Evolutionary conservation across 495 filamentous ascomycete species (phyloP).

Genomic region (Lichenothelia convexa): DNA sequence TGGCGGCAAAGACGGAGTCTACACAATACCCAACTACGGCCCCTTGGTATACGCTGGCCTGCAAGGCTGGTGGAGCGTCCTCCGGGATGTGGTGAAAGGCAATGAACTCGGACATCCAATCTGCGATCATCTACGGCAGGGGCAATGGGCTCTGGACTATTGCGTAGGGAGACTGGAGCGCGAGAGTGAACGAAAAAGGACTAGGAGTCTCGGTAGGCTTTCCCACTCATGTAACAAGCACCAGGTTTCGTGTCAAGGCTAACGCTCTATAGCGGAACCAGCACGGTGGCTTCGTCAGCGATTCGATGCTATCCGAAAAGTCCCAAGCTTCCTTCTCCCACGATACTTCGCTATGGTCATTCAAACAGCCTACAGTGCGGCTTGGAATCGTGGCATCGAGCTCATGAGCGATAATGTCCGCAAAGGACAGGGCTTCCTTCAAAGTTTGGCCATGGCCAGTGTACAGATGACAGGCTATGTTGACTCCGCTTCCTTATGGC

Average conservation of each 20-base stretch:
- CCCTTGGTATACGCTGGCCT: slow-evolving; percentile 85
- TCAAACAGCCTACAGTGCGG: slow-evolving; percentile 68
- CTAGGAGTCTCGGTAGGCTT: slow-evolving; percentile 39
- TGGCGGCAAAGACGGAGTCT: slow-evolving; percentile 64
- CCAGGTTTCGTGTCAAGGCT: too few relatives aligned
- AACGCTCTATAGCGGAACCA: too few relatives aligned
- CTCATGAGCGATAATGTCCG: slow-evolving; percentile 61
- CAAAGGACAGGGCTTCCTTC: slow-evolving; percentile 66
- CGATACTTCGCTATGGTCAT: slow-evolving; percentile 85
- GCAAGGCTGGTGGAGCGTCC: slow-evolving; percentile 94
- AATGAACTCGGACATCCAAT: slow-evolving; percentile 89
- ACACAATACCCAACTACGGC: slow-evolving; percentile 67
- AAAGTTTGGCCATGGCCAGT: slow-evolving; percentile 75
- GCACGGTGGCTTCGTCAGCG: slow-evolving; percentile 65
- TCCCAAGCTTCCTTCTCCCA: slow-evolving; percentile 80
- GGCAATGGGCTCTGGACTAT: slow-evolving; percentile 91
- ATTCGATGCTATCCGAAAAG: slow-evolving; percentile 61
- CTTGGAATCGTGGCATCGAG: slow-evolving; percentile 56
- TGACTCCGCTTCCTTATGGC: slow-evolving; percentile 78
- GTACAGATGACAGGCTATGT: slow-evolving; percentile 76
- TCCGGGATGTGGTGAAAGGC: slow-evolving; percentile 65
- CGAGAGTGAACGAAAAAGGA: slow-evolving; percentile 39
- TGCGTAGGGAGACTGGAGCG: slow-evolving; percentile 61
- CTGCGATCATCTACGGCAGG: slow-evolving; percentile 78
- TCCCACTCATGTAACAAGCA: too few relatives aligned